Base-by-base conservation (phyloP, 2,329 filamentous ascomycete species). In the Penicillium oxalicum region DNA sequence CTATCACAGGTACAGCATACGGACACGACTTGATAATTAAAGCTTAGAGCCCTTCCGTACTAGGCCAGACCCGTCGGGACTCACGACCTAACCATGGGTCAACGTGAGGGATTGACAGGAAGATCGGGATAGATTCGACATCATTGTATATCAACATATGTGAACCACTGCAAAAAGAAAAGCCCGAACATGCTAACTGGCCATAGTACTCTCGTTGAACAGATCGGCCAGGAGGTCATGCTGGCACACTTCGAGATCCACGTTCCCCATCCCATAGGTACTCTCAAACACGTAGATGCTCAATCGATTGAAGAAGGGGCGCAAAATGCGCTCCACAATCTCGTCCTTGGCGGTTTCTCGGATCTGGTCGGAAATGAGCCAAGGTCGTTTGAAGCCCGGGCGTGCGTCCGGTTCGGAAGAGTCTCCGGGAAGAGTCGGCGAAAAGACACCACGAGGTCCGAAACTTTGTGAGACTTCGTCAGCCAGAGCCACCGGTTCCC, bases 201-300 rank as follows among this genome's bases (percentile, higher is more conserved):
- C 71, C 62, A 78, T 70, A 11, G 74, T 89, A 62, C 77, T 79
- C 73, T 93, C 87, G 61, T 90, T 86, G 74, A 91, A 93, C 51
- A 94, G 61, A 71, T 94, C 88, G 62, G 72, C 80, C 63, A 94
- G 65, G 51, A 94, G 62, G 41, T 78, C 78, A 55, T 77, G 73
- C 45, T 79, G 74, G 61, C 87, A 90, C 8, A 75, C 75, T 44
- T 83, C 79, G 59, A 77, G 65, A 66, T 94, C 88, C 26, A 86
- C 70, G 37, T 69, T 68, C 33, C 82, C 84, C 83, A 96, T 91
- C 12, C 86, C 83, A 68, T 98, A 98, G 47, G 87, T 91, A 53
- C 85, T 87, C 73, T 98, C 93, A 70, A 96, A 98, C 0, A 88
- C 86, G 66, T 85, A 88, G 61, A 98, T 96, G 65, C 91, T 96